A percentile compares a stretch with the other conserved stretches of the same genome.
phyloP scores from a whole-genome alignment of 139 green algal genomes.

The Astrephomene gubernaculifera region DNA sequence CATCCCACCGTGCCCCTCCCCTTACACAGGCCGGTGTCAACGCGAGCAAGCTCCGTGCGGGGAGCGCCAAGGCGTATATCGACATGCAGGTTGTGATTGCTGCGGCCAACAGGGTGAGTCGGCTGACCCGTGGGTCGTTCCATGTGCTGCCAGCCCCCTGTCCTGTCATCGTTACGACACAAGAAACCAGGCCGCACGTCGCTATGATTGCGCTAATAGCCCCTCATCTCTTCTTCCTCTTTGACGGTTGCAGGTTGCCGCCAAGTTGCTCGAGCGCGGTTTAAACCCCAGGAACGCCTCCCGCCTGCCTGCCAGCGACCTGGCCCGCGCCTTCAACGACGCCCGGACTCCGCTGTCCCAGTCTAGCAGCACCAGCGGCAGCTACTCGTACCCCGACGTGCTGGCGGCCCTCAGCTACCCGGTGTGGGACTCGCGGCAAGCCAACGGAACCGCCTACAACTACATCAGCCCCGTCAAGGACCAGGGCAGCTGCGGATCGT shows the following conservation, averaged over 20 bases:
- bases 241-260: background rate
- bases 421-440: slow-evolving; percentile 2
- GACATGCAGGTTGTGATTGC: background rate
- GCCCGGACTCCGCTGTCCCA: slow-evolving; percentile 11
- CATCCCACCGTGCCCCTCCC: background rate
- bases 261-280: background rate
- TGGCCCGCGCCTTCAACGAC: background rate
- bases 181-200: background rate
- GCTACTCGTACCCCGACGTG: background rate
- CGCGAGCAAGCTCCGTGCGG: background rate
- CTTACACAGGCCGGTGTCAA: background rate
- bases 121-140: background rate
- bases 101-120: background rate
- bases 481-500: slow-evolving; percentile 71
- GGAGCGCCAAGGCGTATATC: background rate
- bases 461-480: slow-evolving; percentile 70
- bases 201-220: background rate
- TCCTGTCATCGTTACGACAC: background rate
- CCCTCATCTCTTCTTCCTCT: background rate
- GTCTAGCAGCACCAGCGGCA: background rate
- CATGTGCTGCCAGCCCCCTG: too few species aligned
- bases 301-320: background rate
- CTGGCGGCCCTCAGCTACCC: slow-evolving; percentile 9
- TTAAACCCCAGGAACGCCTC: background rate
- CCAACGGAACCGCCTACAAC: slow-evolving; percentile 24